A percentile compares a stretch with the other conserved stretches of the same genome.
These are phyloP conservation scores for Kwoniella sp. DNA, from an alignment of 768 basidiomycete genomes.

Conservation along the genomic window DNA sequence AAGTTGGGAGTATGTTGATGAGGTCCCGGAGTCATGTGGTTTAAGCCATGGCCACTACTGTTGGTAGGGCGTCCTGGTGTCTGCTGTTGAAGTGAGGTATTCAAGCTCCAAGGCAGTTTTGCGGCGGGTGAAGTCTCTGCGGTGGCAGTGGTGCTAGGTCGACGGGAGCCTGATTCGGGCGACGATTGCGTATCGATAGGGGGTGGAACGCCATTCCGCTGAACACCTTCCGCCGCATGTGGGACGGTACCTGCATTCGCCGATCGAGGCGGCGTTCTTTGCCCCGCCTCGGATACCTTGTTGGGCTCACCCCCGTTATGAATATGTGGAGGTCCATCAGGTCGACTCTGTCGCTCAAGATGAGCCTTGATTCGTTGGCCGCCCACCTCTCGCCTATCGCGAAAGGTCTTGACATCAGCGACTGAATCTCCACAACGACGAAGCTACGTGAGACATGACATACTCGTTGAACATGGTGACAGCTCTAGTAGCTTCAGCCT, in stretches of 20 bases:
- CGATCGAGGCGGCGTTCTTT: background rate
- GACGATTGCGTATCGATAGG: constrained; percentile 3
- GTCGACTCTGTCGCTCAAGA: constrained; percentile 62
- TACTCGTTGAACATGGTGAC: constrained; percentile 89
- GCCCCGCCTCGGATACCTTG: background rate
- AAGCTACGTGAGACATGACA: constrained; percentile 44
- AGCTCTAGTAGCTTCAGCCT: constrained; percentile 80
- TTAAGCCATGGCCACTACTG: background rate
- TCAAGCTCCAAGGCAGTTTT: constrained; percentile 39
- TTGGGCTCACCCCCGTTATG: background rate
- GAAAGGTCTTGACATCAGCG: constrained; percentile 1
- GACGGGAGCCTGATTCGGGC: background rate
- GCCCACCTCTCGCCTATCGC: constrained; percentile 76
- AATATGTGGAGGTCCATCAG: background rate
- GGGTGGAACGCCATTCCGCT: background rate
- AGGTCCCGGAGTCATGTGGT: constrained; percentile 20
- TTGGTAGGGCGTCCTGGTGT: constrained; percentile 16
- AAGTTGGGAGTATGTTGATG: constrained; percentile 31
- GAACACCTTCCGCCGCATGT: background rate
- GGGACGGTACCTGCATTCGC: background rate
- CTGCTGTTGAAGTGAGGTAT: constrained; percentile 28
- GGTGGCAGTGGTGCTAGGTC: background rate
- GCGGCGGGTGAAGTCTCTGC: constrained; percentile 11
- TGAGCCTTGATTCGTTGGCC: constrained; percentile 86
- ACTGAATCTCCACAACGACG: background rate